These are phyloP conservation scores for slime mould (Dictyostelium discoideum) DNA, from an alignment of 78 protist species.

Conservation along the genomic window dicty_2.7 NC_007089.4:734001-734500, in stretches of 20 bases:
- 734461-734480: slow-evolving; percentile 66
- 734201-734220: not conserved
- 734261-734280: not conserved
- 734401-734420: not conserved
- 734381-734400: not conserved
- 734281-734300: too few species aligned
- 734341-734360: too few species aligned
- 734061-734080: not conserved
- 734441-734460: slow-evolving; percentile 55
- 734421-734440: slow-evolving; percentile 1
- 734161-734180: not conserved
- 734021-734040: not conserved
- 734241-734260: too few species aligned
- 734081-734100: not conserved
- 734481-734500: slow-evolving; percentile 56
- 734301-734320: too few species aligned
- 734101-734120: not conserved
- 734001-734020: not conserved
- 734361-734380: not conserved
- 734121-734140: not conserved
- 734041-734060: not conserved
- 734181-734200: not conserved
- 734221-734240: too few species aligned
- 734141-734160: not conserved
- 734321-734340: not conserved